Percentiles rank a stretch among this genome's conserved stretches.
Conservation (phyloP, 31 red algal species). For the Bonnemaisonia californica region DNA sequence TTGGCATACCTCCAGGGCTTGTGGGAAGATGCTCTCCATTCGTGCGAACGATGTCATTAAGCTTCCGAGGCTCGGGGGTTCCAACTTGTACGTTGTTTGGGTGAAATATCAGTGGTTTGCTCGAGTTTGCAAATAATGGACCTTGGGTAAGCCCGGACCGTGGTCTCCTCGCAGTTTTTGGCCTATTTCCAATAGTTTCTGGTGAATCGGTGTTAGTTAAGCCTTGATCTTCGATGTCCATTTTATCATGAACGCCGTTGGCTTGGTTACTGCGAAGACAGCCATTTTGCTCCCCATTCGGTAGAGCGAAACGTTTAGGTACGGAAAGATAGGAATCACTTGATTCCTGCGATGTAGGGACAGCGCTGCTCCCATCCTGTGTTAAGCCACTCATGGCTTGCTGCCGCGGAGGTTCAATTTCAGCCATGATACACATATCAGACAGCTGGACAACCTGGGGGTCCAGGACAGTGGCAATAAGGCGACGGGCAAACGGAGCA, state of each 20-base stretch:
- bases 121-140: background rate
- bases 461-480: constrained; percentile 64
- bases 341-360: background rate
- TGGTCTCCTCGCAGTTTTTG: background rate
- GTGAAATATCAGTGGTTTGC: background rate
- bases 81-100: background rate
- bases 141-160: background rate
- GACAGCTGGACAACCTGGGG: constrained; percentile 42
- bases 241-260: background rate
- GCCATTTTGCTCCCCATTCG: background rate
- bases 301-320: background rate
- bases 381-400: background rate
- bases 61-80: background rate
- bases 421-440: constrained; percentile 31
- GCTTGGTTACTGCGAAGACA: background rate
- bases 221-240: background rate
- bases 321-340: background rate
- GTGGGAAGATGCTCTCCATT: background rate
- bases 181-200: background rate
- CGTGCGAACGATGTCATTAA: background rate
- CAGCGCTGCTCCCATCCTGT: background rate
- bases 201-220: background rate
- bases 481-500: constrained; percentile 48
- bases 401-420: background rate
- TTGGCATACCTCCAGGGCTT: background rate